Conservation (phyloP, 2,329 filamentous ascomycete genomes). For the Pleoardoris graminearum region DNA sequence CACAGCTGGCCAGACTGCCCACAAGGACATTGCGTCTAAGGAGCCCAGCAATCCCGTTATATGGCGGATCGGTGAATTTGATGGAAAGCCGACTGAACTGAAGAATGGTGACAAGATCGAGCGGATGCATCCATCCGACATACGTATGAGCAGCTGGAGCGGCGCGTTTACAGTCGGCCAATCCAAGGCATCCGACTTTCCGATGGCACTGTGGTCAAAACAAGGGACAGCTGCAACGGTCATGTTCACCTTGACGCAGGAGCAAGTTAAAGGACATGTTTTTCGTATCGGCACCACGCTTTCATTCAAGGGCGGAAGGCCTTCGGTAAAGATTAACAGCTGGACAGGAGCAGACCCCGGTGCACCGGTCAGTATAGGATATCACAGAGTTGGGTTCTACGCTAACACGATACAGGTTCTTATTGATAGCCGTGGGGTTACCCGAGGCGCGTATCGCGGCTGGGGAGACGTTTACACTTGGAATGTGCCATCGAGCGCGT, state of each 20-base stretch:
- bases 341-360: conserved; percentile 29
- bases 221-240: conserved; percentile 20
- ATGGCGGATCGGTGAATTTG: conserved; percentile 29
- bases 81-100: conserved; percentile 27
- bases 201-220: conserved; percentile 29
- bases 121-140: conserved; percentile 28
- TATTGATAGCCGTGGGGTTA: conserved; percentile 27
- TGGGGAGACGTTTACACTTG: conserved; percentile 28
- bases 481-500: conserved; percentile 26
- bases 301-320: conserved; percentile 26
- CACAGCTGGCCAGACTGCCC: conserved; percentile 19
- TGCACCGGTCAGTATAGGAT: conserved; percentile 20
- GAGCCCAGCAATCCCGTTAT: conserved; percentile 18
- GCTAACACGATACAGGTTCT: conserved; percentile 16
- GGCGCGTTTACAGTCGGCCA: conserved; percentile 19
- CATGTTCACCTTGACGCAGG: conserved; percentile 21
- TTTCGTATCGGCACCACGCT: conserved; percentile 28
- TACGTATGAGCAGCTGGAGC: conserved; percentile 23
- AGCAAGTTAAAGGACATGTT: conserved; percentile 24
- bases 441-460: conserved; percentile 28
- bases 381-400: too few species aligned
- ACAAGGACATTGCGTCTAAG: conserved; percentile 26
- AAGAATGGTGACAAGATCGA: conserved; percentile 32
- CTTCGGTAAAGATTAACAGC: conserved; percentile 25
- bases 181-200: conserved; percentile 24